Conservation (phyloP, 805 yeast genomes). For the Metschnikowia anglica region DNA sequence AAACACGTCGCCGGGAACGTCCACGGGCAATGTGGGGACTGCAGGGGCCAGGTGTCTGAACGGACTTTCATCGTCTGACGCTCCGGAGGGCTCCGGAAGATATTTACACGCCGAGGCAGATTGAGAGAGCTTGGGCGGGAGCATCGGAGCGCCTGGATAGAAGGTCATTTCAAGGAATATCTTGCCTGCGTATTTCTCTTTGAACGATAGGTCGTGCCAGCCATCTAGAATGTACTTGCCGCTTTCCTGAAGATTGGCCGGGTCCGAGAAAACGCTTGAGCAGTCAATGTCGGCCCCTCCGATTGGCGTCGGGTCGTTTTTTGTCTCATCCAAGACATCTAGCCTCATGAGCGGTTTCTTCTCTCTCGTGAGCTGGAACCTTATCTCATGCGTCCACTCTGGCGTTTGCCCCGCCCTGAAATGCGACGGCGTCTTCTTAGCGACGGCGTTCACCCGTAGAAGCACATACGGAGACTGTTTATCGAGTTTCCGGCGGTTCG, state of each 20-base stretch:
- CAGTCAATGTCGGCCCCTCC: constrained; percentile 82
- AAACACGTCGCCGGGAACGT: constrained; percentile 14
- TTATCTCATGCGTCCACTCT: constrained; percentile 73
- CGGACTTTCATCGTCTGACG: constrained; percentile 4
- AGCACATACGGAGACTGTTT: constrained; percentile 93
- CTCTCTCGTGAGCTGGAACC: constrained; percentile 65
- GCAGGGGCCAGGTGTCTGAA: constrained; percentile 17
- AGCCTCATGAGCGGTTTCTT: constrained; percentile 63
- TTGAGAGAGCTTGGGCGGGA: constrained; percentile 37
- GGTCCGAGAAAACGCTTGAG: constrained; percentile 57
- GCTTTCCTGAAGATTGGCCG: constrained; percentile 47
- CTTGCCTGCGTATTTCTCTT: constrained; percentile 79
- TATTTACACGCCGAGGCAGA: constrained; percentile 5
- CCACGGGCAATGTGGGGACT: neutral
- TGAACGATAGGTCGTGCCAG: constrained; percentile 74
- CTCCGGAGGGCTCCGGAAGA: constrained; percentile 16
- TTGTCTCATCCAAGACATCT: constrained; percentile 80
- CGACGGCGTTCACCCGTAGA: constrained; percentile 75
- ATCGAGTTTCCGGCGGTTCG: constrained; percentile 81
- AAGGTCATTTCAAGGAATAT: constrained; percentile 90
- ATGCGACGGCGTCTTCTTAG: constrained; percentile 74
- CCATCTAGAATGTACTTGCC: constrained; percentile 73
- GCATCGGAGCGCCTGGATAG: constrained; percentile 57
- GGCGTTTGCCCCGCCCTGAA: constrained; percentile 95
- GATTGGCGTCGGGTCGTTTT: constrained; percentile 80